Conservation (phyloP, 345 rosid species). For the Eucalyptus regnans region DNA sequence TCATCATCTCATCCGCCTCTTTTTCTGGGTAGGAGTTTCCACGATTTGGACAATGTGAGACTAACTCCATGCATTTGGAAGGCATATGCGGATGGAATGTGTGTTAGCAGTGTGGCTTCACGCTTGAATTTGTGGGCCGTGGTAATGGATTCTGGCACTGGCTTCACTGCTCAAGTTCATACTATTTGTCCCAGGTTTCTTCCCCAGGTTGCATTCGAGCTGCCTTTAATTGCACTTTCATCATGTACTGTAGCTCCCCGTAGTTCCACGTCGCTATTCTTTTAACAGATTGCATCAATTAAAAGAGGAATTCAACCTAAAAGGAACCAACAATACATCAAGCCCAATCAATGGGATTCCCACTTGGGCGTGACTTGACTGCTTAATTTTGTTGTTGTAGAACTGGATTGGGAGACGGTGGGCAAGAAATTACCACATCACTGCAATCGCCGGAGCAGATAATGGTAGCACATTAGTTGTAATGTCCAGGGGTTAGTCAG, state of each 20-base stretch:
- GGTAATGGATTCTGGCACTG: slow-evolving; percentile 90
- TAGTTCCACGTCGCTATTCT: background rate
- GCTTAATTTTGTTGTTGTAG: slow-evolving; percentile 10
- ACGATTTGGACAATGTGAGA: slow-evolving; percentile 61
- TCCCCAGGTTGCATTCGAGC: slow-evolving; percentile 40
- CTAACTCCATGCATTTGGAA: slow-evolving; percentile 53
- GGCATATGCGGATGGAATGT: slow-evolving; percentile 73
- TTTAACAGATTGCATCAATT: background rate
- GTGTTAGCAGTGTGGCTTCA: slow-evolving; percentile 72
- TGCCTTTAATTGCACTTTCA: background rate
- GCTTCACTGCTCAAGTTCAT: slow-evolving; percentile 64
- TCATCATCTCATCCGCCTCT: background rate
- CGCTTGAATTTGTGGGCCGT: slow-evolving; percentile 70
- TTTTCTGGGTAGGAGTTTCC: slow-evolving; percentile 39
- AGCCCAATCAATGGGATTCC: background rate
- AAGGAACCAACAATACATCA: slow-evolving; percentile 17
- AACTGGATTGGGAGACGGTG: slow-evolving; percentile 91
- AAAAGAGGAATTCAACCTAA: background rate
- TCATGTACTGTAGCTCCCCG: background rate
- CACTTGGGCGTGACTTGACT: background rate
- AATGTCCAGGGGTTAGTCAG: slow-evolving; percentile 63
- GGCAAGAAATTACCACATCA: slow-evolving; percentile 76
- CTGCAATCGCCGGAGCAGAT: slow-evolving; percentile 78
- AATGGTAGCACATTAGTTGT: slow-evolving; percentile 86
- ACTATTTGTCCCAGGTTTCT: slow-evolving; percentile 60